Percentiles rank a stretch among this genome's conserved stretches.
Evolutionary conservation across 1,284 basidiomycete genomes (phyloP).

Genomic region (Chiua sp.): DNA sequence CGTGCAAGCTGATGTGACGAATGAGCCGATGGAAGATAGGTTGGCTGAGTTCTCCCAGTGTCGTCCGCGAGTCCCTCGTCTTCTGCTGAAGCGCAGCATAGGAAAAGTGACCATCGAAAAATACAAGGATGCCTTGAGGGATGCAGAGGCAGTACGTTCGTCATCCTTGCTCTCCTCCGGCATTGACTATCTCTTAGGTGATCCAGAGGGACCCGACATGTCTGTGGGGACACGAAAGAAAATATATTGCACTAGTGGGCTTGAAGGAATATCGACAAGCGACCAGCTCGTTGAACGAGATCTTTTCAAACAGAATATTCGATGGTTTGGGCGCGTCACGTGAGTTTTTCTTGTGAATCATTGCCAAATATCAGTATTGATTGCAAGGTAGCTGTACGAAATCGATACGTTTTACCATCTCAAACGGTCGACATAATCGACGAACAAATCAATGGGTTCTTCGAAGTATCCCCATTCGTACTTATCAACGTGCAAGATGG

Average conservation of each 20-base stretch:
- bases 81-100: constrained; percentile 13
- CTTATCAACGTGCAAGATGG: constrained; percentile 15
- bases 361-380: background rate
- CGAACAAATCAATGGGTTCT: background rate
- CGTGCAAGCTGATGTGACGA: background rate
- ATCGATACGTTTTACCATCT: background rate
- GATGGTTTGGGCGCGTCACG: background rate
- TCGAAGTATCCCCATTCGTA: constrained; percentile 9
- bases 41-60: background rate
- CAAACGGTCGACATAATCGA: background rate
- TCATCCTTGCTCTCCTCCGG: background rate
- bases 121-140: constrained; percentile 1
- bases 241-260: constrained; percentile 1
- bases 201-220: constrained; percentile 7
- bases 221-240: constrained; percentile 10
- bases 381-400: constrained; percentile 8
- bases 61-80: background rate
- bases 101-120: background rate
- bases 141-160: constrained; percentile 7
- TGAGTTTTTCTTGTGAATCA: background rate
- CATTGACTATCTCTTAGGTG: constrained; percentile 3
- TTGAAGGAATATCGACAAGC: background rate
- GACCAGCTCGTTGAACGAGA: background rate
- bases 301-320: background rate
- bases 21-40: background rate